Conservation (phyloP, 768 basidiomycete species). For the Trametes sanguinea region DNA sequence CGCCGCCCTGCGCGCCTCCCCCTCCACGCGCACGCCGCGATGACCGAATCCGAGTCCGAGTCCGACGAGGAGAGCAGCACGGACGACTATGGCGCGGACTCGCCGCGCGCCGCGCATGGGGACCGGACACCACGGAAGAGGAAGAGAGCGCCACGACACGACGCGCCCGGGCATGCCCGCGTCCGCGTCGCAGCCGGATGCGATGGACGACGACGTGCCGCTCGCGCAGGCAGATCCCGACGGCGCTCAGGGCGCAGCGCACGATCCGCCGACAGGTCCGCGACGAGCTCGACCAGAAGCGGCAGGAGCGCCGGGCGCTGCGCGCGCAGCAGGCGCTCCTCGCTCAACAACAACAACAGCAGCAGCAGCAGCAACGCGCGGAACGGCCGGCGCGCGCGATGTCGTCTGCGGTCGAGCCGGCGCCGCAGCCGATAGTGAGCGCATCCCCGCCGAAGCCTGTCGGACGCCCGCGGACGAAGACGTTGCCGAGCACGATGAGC, state of each 20-base stretch:
- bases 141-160: conserved; percentile 13
- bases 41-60: conserved; percentile 24
- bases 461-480: conserved; percentile 46
- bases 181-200: conserved; percentile 24
- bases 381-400: conserved; percentile 11
- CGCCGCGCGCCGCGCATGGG: background rate
- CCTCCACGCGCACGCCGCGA: conserved; percentile 28
- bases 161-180: conserved; percentile 23
- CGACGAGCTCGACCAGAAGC: conserved; percentile 64
- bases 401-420: conserved; percentile 33
- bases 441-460: conserved; percentile 22
- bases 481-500: conserved; percentile 42
- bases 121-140: too few relatives aligned
- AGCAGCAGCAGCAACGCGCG: background rate
- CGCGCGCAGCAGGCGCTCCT: conserved; percentile 20
- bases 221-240: conserved; percentile 82
- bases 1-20: conserved; percentile 27
- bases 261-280: conserved; percentile 73
- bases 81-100: conserved; percentile 36
- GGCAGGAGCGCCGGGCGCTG: conserved; percentile 33
- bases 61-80: conserved; percentile 46
- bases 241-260: conserved; percentile 79
- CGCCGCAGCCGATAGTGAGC: background rate
- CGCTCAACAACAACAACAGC: conserved; percentile 12
- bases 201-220: conserved; percentile 72